phyloP scores from a whole-genome alignment of 108 stramenopile species.

The Stephanodiscus triporus region DNA sequence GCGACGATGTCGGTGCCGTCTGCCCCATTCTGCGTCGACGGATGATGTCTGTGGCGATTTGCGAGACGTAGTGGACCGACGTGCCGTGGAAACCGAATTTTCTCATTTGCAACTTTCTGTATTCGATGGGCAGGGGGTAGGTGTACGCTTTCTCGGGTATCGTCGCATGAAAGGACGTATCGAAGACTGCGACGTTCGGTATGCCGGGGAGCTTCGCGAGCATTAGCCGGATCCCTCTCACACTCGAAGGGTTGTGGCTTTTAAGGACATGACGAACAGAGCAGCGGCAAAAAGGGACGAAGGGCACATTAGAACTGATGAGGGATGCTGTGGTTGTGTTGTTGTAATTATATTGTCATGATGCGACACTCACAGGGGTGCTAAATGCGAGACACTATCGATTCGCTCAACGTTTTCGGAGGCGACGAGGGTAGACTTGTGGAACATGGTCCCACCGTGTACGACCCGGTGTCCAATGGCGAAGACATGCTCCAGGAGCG shows the following conservation, averaged over 20 bases:
- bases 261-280: neutral
- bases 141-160: constrained; percentile 46
- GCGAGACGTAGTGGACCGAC: constrained; percentile 44
- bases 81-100: constrained; percentile 72
- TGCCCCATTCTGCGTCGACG: constrained; percentile 14
- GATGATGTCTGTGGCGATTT: constrained; percentile 28
- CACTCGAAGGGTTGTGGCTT: constrained; percentile 54
- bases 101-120: constrained; percentile 39
- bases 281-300: neutral
- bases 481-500: constrained; percentile 28
- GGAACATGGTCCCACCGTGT: constrained; percentile 49
- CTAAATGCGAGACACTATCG: constrained; percentile 32
- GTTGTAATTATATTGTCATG: too few species aligned
- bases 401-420: constrained; percentile 26
- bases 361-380: constrained; percentile 32
- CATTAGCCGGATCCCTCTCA: constrained; percentile 40
- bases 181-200: constrained; percentile 60
- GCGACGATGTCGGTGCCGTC: too few species aligned
- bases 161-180: constrained; percentile 59
- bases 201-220: constrained; percentile 27
- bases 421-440: constrained; percentile 15
- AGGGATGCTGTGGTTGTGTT: too few species aligned
- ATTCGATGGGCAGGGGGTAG: constrained; percentile 53
- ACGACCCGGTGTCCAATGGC: constrained; percentile 62
- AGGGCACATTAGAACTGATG: too few species aligned